phyloP scores from a whole-genome alignment of 352 stramenopile genomes.

The Globisporangium irregulare region DNA sequence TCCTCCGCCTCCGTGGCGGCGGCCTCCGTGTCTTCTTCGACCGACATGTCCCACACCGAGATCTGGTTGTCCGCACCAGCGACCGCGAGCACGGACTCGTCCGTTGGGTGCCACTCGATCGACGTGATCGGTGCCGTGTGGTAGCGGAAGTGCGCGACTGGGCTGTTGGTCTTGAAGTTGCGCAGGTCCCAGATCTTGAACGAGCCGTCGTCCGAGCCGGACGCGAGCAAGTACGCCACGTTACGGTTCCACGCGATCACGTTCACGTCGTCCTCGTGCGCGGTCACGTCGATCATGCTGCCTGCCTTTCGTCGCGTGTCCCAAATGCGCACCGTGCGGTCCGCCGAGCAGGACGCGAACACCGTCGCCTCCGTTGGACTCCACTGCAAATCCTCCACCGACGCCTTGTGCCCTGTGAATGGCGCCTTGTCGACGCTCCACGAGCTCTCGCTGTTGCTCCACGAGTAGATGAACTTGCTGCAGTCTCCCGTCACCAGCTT shows the following conservation, averaged over 20 bases:
- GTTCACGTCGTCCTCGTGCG: conserved; percentile 98
- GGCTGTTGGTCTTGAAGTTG: conserved; percentile 87
- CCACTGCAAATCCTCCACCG: conserved; percentile 99
- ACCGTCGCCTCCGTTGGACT: conserved; percentile 95
- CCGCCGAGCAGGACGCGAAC: conserved; percentile 94
- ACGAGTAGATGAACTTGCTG: conserved; percentile 96
- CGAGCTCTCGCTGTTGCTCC: conserved; percentile 68
- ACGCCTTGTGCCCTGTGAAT: conserved; percentile 90
- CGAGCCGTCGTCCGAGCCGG: conserved; percentile 96
- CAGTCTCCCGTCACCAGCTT: conserved; percentile 95
- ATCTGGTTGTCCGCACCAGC: conserved; percentile 95
- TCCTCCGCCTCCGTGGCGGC: conserved; percentile 33
- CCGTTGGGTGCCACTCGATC: conserved; percentile 99
- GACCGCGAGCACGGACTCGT: conserved; percentile 97
- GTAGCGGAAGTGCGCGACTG: conserved; percentile 94
- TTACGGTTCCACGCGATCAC: conserved; percentile 98
- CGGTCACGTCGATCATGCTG: conserved; percentile 93
- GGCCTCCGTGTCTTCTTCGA: conserved; percentile 96
- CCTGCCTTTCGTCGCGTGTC: conserved; percentile 93
- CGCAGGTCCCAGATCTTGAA: conserved; percentile 98
- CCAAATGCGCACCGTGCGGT: conserved; percentile 96
- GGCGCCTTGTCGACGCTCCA: conserved; percentile 90
- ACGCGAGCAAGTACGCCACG: conserved; percentile 96
- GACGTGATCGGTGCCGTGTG: conserved; percentile 96
- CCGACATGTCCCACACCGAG: conserved; percentile 98